Evolutionary conservation across 2,329 filamentous ascomycete species (phyloP), one percentile per base, ranked within the genome.

Genomic region (Diaporthe capsici): DNA sequence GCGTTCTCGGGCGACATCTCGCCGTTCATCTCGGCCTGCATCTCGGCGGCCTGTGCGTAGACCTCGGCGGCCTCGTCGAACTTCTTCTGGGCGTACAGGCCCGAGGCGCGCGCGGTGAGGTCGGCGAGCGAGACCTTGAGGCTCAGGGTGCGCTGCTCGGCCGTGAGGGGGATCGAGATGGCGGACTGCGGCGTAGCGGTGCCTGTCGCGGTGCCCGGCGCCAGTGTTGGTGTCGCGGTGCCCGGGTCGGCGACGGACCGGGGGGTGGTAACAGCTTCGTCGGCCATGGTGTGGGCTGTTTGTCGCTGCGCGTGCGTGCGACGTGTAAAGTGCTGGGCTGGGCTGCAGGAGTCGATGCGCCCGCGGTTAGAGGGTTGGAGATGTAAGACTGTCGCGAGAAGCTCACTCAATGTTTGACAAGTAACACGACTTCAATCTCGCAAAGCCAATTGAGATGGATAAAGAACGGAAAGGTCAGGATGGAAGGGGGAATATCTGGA

Each of bases 1-100:
- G 96, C 96, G 81, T 99, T 99, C 75, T 95, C 93, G 5, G 94
- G 92, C 22, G 92, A 92, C 89, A 97, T 94, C 85, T 98, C 97
- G 84, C 96, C 97, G 83, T 98, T 97, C 83, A 98, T 88, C 83
- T 95, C 92, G 75, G 94, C 95, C 85, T 99, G 97, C 77, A 98
- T 90, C 83, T 97, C 94, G 74, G 95, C 95, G 44, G 97, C 97
- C 81, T 93, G 91, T 58, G 95, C 96, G 86, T 96, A 98, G 78
- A 96, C 88, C 82, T 98, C 96, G 74, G 95, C 92, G 13, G 97
- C 95, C 67, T 93, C 92, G 72, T 94, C 91, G 84, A 95, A 98
- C 84, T 97, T 94, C 86, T 96, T 98, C 82, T 96, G 93, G 31
- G 93, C 93, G 86, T 98, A 98, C 80, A 98, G 92, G 25, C 95